These are phyloP conservation scores for Ziziphus jujuba DNA, from an alignment of 306 rosid genomes.

Conservation along the genomic window DNA sequence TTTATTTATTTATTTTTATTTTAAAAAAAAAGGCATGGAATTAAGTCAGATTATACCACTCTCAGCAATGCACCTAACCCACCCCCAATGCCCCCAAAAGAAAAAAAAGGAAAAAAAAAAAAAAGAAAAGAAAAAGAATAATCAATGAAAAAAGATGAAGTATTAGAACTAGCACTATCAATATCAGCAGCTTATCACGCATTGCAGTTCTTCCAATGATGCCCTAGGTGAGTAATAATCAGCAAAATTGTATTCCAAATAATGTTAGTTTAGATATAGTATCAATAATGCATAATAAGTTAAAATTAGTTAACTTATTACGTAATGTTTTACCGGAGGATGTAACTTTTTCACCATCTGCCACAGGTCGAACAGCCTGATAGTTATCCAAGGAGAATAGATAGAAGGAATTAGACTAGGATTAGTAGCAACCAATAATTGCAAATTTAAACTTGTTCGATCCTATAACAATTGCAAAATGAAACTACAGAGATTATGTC, in stretches of 20 bases:
- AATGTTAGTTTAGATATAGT: not conserved
- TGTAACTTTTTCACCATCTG: constrained; percentile 64
- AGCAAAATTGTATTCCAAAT: not conserved
- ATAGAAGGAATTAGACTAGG: constrained; percentile 16
- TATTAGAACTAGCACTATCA: not conserved
- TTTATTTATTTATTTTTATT: no score
- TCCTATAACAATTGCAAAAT: not conserved
- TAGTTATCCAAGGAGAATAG: constrained; percentile 24
- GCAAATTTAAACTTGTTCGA: not conserved
- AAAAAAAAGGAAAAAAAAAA: no score
- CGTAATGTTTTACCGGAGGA: constrained; percentile 59
- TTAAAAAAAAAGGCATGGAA: no score
- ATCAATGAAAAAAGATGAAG: not conserved
- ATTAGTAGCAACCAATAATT: not conserved
- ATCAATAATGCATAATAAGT: constrained; percentile 1
- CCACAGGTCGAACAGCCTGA: constrained; percentile 69
- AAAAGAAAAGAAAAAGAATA: no score
- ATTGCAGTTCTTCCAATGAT: not conserved
- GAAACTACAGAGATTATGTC: not conserved
- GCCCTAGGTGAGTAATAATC: not conserved
- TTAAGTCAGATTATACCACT: no score
- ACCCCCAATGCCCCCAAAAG: no score
- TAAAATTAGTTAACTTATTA: constrained; percentile 1
- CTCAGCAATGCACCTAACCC: no score
- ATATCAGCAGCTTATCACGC: not conserved